Evolutionary conservation across 129 eudicot genomes (phyloP).

Genomic region (Flaveria ramosissima): DNA sequence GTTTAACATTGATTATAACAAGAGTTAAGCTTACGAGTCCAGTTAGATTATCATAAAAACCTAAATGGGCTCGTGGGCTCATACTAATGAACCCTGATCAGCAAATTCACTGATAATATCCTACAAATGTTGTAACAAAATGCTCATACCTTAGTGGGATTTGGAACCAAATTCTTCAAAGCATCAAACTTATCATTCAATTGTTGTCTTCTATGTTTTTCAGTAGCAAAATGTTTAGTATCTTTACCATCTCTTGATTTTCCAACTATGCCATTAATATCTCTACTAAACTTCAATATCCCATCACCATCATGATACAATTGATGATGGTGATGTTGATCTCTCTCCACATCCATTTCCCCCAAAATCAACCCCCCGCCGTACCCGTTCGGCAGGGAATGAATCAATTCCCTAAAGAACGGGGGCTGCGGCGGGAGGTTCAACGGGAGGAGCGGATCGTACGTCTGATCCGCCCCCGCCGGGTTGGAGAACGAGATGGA

Average conservation of each 20-base stretch:
- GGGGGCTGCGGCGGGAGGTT: conserved; percentile 89
- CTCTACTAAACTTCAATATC: conserved; percentile 56
- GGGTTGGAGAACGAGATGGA: conserved; percentile 52
- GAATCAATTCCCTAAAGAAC: conserved; percentile 64
- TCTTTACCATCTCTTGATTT: conserved; percentile 45
- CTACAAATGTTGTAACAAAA: no score
- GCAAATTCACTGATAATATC: neutral
- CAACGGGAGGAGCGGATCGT: conserved; percentile 64
- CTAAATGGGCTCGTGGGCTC: no score
- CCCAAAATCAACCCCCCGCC: conserved; percentile 52
- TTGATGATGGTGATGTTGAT: conserved; percentile 32
- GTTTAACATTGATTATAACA: no score
- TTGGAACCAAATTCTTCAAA: conserved; percentile 66
- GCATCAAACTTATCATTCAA: conserved; percentile 62
- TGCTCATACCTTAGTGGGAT: conserved; percentile 69
- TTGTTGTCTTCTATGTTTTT: conserved; percentile 70
- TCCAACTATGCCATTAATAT: conserved; percentile 47
- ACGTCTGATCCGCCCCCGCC: conserved; percentile 31
- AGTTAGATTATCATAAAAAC: no score
- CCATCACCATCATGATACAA: conserved; percentile 69
- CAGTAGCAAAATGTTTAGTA: conserved; percentile 74
- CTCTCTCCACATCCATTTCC: conserved; percentile 58
- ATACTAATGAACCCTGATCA: no score
- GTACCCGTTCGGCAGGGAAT: conserved; percentile 63
- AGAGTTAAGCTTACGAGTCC: no score